Evolutionary conservation across 1,139 yeast species (phyloP).

Genomic region (Geotrichum aggregatum): DNA sequence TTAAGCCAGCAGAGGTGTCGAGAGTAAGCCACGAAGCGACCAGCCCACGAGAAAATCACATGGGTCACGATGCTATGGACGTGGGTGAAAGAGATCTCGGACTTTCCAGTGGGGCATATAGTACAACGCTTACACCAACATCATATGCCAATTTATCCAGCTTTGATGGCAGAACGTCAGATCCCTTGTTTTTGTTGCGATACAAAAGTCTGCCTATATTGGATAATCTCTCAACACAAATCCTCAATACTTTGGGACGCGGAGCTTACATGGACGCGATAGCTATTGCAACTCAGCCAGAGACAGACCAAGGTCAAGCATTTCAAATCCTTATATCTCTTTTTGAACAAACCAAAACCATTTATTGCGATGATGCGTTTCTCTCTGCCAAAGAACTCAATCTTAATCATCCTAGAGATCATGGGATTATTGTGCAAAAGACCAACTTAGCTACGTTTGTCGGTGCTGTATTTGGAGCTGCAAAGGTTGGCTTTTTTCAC

Average conservation of each 20-base stretch:
- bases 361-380: constrained; percentile 33
- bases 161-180: constrained; percentile 9
- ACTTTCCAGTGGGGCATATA: constrained; percentile 4
- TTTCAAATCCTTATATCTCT: constrained; percentile 67
- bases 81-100: not conserved
- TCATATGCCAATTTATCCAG: constrained; percentile 10
- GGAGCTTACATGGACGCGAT: constrained; percentile 72
- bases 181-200: constrained; percentile 37
- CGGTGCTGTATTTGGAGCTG: constrained; percentile 75
- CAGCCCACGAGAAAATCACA: not conserved
- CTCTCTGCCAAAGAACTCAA: constrained; percentile 27
- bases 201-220: constrained; percentile 66
- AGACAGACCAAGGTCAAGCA: constrained; percentile 67
- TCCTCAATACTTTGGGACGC: constrained; percentile 61
- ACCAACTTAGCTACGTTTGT: constrained; percentile 84
- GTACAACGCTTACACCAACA: constrained; percentile 39
- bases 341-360: constrained; percentile 53
- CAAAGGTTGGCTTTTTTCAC: constrained; percentile 82
- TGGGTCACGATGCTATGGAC: not conserved
- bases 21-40: not conserved
- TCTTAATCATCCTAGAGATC: constrained; percentile 33
- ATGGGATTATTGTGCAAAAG: constrained; percentile 67
- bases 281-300: constrained; percentile 67
- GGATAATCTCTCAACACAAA: constrained; percentile 71
- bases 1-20: constrained; percentile 26